Evolutionary conservation across 2,329 filamentous ascomycete species (phyloP).

Genomic region (Lasiodiplodia citricola): DNA sequence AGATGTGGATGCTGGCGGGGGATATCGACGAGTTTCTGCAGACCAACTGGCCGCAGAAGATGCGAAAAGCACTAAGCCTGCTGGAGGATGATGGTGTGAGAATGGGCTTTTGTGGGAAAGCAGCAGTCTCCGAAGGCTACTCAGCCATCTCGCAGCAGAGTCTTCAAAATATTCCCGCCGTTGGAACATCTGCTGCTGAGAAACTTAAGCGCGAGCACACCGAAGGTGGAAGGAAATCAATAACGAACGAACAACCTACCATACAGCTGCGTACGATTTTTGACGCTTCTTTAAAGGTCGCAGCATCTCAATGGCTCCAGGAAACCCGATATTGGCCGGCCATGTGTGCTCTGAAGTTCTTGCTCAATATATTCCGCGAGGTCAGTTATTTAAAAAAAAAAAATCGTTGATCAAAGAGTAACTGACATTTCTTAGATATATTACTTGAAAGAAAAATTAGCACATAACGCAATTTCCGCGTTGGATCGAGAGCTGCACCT

Average conservation of each 20-base stretch:
- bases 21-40: neutral
- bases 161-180: neutral
- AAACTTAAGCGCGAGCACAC: neutral
- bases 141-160: neutral
- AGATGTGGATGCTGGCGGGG: neutral
- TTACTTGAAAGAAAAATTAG: too few relatives aligned
- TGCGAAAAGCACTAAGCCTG: neutral
- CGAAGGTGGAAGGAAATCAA: neutral
- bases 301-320: neutral
- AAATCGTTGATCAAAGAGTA: too few relatives aligned
- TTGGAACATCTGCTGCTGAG: neutral
- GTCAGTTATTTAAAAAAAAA: neutral
- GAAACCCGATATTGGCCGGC: neutral
- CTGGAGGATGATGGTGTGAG: neutral
- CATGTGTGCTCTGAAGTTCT: neutral
- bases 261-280: neutral
- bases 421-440: too few relatives aligned
- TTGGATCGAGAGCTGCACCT: too few relatives aligned
- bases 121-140: too few relatives aligned
- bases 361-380: neutral
- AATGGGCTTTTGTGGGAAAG: neutral
- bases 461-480: accelerated
- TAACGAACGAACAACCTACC: neutral
- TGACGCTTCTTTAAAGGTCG: neutral
- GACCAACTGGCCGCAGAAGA: neutral